Evolutionary conservation across 768 basidiomycete species (phyloP).

Genomic region (Pleurotus sapidus): DNA sequence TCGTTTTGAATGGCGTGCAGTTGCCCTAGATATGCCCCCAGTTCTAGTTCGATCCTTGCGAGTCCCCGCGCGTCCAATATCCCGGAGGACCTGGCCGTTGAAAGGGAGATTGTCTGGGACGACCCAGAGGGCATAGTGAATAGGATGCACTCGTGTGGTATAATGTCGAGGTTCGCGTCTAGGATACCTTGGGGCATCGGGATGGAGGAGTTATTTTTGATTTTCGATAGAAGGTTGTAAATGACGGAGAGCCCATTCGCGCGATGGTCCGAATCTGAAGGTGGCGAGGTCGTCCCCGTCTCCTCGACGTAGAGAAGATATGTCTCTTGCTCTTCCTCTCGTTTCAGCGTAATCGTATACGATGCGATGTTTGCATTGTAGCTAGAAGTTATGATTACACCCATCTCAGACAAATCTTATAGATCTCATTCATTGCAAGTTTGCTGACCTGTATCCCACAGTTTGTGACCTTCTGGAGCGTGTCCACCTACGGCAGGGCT

Average conservation of each 20-base stretch:
- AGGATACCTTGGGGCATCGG: constrained; percentile 49
- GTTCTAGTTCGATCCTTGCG: constrained; percentile 51
- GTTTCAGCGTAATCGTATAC: neutral
- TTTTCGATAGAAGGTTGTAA: constrained; percentile 35
- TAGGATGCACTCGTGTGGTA: constrained; percentile 54
- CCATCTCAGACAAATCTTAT: neutral
- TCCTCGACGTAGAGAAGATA: neutral
- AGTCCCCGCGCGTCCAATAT: constrained; percentile 35
- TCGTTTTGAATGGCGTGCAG: constrained; percentile 76
- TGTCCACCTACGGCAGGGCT: neutral
- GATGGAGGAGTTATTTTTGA: constrained; percentile 42
- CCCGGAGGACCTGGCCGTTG: constrained; percentile 31
- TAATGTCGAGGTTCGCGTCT: constrained; percentile 39
- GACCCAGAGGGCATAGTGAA: constrained; percentile 37
- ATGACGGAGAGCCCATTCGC: constrained; percentile 36
- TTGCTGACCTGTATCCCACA: constrained; percentile 1
- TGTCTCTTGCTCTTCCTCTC: too few species aligned
- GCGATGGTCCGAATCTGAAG: constrained; percentile 17
- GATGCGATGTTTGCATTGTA: neutral
- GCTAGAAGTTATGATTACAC: neutral
- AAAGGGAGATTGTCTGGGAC: constrained; percentile 33
- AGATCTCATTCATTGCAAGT: neutral
- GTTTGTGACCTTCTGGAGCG: neutral
- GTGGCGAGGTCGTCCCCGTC: neutral
- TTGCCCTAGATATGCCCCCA: constrained; percentile 59